Evolutionary conservation across 345 rosid genomes (phyloP).

Genomic region (Turritis glabra): DNA sequence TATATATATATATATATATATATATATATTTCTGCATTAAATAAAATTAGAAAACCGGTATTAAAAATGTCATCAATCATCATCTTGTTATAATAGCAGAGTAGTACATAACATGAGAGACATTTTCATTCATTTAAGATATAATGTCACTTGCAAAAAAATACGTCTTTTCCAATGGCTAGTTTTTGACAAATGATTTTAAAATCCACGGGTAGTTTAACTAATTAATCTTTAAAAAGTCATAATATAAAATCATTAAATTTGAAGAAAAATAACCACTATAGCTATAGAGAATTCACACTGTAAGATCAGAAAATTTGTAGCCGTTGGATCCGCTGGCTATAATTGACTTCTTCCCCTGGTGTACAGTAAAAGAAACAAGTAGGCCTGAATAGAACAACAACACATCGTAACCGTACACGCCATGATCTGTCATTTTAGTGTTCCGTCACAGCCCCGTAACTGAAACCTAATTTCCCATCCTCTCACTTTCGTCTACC

Average conservation of each 20-base stretch:
- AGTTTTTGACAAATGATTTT: too few species aligned
- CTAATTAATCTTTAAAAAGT: neutral
- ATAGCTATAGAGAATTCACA: neutral
- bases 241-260: neutral
- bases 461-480: neutral
- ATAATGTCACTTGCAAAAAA: neutral
- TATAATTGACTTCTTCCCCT: conserved; percentile 15
- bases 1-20: too few species aligned
- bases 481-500: conserved; percentile 1
- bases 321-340: conserved; percentile 29
- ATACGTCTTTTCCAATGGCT: neutral
- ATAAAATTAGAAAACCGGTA: too few species aligned
- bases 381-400: conserved; percentile 1
- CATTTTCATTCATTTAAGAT: neutral
- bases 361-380: neutral
- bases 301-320: neutral
- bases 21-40: too few species aligned
- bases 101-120: neutral
- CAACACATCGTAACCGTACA: conserved; percentile 27
- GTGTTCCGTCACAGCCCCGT: conserved; percentile 29
- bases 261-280: neutral
- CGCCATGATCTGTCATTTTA: conserved; percentile 8
- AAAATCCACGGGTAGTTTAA: too few species aligned
- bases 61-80: too few species aligned
- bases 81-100: too few species aligned